Evolutionary conservation across 306 rosid genomes (phyloP).

Genomic region (Vachellia pachyceras): DNA sequence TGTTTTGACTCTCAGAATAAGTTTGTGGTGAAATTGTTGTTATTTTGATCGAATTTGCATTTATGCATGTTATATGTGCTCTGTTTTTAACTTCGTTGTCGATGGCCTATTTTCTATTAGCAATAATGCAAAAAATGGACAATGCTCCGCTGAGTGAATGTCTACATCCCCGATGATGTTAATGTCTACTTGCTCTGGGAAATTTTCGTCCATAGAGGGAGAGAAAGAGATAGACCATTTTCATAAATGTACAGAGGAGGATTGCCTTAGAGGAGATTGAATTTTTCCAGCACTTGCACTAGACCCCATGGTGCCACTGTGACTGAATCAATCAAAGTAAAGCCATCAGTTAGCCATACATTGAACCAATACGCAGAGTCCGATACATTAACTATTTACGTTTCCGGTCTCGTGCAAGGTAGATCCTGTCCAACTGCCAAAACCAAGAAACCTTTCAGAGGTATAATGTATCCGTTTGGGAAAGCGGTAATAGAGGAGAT

Average conservation of each 20-base stretch:
- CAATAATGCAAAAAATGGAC: slow-evolving; percentile 52
- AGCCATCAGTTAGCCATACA: slow-evolving; percentile 7
- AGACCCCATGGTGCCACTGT: slow-evolving; percentile 52
- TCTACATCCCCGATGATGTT: neutral
- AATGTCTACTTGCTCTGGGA: neutral
- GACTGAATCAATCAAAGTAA: slow-evolving; percentile 40
- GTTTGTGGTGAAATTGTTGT: slow-evolving; percentile 42
- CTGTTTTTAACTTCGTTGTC: slow-evolving; percentile 38
- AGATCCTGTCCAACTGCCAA: slow-evolving; percentile 35
- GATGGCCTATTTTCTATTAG: slow-evolving; percentile 48
- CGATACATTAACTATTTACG: slow-evolving; percentile 13
- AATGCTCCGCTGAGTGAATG: slow-evolving; percentile 32
- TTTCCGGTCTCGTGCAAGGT: slow-evolving; percentile 23
- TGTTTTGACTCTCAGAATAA: slow-evolving; percentile 46
- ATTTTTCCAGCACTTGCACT: slow-evolving; percentile 43
- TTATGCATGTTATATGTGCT: slow-evolving; percentile 47
- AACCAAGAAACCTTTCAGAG: slow-evolving; percentile 15
- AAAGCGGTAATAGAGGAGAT: too few species aligned
- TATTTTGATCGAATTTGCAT: slow-evolving; percentile 41
- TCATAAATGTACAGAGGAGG: slow-evolving; percentile 65
- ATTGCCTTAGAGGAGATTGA: slow-evolving; percentile 69
- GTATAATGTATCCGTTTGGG: too few species aligned
- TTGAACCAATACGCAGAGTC: neutral
- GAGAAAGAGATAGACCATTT: slow-evolving; percentile 61
- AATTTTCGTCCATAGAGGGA: slow-evolving; percentile 9